Base-by-base conservation (phyloP, 1,284 basidiomycete species). In the Mixia osmundae region DNA sequence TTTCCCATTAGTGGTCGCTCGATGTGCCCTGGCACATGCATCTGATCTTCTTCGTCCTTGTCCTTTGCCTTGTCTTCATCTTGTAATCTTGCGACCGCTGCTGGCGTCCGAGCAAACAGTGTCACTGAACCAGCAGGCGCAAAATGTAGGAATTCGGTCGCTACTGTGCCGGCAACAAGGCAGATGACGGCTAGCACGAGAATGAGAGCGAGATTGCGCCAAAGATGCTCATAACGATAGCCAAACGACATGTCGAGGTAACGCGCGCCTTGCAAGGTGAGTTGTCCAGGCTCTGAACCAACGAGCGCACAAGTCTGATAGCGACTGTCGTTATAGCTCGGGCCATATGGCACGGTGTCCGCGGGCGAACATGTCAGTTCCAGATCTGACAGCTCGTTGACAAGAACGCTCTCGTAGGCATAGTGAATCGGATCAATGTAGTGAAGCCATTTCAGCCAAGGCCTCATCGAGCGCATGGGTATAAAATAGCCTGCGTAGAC, bases 201-300 rank as follows among this genome's bases (percentile, higher is more conserved):
- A 14, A 33, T 15, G 20, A 41, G 25, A 19, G 35, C 39, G 16
- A 41, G 26, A 24, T 41, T 41, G n/a, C 39, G 19, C 39, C 39
- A 41, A 18, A 41, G 26, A 21, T 41, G 35, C 23, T 22, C 30
- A n/a, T 34, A 33, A n/a, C 16, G 19, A 20, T 41, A 41, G 5
- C 39, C 39, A 26, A 41, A 41, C 19, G 39, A 37, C 16, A 26
- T 21, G 4, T 28, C 15, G 25, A 41, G 25, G 25, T 41, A 41
- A 11, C 15, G 23, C n/a, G 29, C 30, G 14, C 35, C 39, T 18
- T 26, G 12, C 10, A 41, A 35, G 5, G 27, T 5, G 3, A 33
- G 16, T n/a, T 23, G 28, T 6, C 39, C 39, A 19, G 39, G 39
- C 8, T 24, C 33, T 11, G 34, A 31, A 12, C 39, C 39, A 9